Evolutionary conservation across 225 moss, liverwort and hornwort species (phyloP), one percentile per base, ranked within the genome.

Genomic region (Physcomitrellopsis africana): DNA sequence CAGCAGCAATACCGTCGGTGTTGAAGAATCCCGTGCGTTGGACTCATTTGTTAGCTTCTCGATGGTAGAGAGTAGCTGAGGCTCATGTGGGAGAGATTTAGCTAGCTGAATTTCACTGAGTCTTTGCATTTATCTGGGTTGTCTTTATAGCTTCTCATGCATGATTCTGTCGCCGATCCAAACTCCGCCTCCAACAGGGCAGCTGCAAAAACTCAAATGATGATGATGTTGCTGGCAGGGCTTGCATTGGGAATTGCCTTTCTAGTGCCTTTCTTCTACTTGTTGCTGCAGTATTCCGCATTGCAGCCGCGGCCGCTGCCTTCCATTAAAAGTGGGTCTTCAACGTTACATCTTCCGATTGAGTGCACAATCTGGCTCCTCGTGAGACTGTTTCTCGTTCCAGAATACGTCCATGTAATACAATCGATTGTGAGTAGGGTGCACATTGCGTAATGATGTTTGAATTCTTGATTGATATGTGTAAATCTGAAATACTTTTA

Each of bases 231-330:
- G 60, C 74, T 78, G 41, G 72, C 72, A 17, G 77, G 83, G 23
- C 9, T 77, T 79, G 49, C 51, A 29, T 27, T 79, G 19, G 84
- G 42, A 27, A 5, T 79, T 74, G 74, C 81, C 17, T 12, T 84
- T 18, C 54, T 84, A 22, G 57, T 79, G n/a, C 80, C 82, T 8
- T 27, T 80, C 53, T 44, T 74, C 51, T 68, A 24, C 44, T 76
- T 81, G 43, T 51, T 82, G 4, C 72, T 60, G 43, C 68, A 72
- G 6, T 77, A 64, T 51, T 56, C 72, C 32, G 72, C 51, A 32
- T 75, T 75, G 76, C 75, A 29, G 64, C 77, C 80, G 8, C 82
- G 75, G 68, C 80, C 87, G 42, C 87, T 88, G 53, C 82, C 76
- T 58, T 75, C 57, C 46, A 20, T 26, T 79, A 69, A 54, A 67